These are phyloP conservation scores for Guyanaporus albipodus DNA, from an alignment of 768 basidiomycete genomes.

Conservation along the genomic window DNA sequence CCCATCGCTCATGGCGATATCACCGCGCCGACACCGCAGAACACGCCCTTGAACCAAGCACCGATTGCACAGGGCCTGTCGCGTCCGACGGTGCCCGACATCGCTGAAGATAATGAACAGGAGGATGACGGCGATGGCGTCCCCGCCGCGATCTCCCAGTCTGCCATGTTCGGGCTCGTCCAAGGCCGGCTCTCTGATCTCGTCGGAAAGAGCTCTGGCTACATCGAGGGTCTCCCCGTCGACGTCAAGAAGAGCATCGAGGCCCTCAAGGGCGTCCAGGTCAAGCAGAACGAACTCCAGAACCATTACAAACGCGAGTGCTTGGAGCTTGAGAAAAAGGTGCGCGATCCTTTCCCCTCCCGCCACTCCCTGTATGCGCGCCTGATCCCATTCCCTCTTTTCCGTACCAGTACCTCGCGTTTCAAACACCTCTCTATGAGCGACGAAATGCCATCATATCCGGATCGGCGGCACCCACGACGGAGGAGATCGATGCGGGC, in stretches of 20 bases:
- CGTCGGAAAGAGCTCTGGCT: slow-evolving; percentile 89
- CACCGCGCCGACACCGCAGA: slow-evolving; percentile 91
- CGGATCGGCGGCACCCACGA: slow-evolving; percentile 67
- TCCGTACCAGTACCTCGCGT: slow-evolving; percentile 57
- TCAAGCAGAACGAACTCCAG: slow-evolving; percentile 86
- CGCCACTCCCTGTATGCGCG: slow-evolving; percentile 13
- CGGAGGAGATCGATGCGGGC: slow-evolving; percentile 81
- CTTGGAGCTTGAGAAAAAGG: slow-evolving; percentile 94
- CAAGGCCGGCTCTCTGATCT: slow-evolving; percentile 83
- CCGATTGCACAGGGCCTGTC: slow-evolving; percentile 79
- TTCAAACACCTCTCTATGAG: slow-evolving; percentile 82
- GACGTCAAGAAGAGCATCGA: slow-evolving; percentile 83
- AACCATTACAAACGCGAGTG: slow-evolving; percentile 92
- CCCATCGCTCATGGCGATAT: slow-evolving; percentile 58
- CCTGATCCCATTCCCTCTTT: slow-evolving; percentile 8
- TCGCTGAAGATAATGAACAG: slow-evolving; percentile 74
- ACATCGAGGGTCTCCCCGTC: slow-evolving; percentile 83
- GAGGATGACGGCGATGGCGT: slow-evolving; percentile 54
- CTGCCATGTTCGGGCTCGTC: slow-evolving; percentile 79
- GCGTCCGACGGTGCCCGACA: slow-evolving; percentile 85
- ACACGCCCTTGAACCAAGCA: slow-evolving; percentile 81
- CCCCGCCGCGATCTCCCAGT: slow-evolving; percentile 44
- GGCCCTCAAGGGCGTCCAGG: slow-evolving; percentile 91
- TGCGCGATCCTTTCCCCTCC: slow-evolving; percentile 35
- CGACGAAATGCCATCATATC: slow-evolving; percentile 82